Percentiles rank a stretch among this genome's conserved stretches.
These are phyloP conservation scores for Backusella mclennaniae DNA, from an alignment of 192 early-diverging fungal genomes.

Conservation along the genomic window DNA sequence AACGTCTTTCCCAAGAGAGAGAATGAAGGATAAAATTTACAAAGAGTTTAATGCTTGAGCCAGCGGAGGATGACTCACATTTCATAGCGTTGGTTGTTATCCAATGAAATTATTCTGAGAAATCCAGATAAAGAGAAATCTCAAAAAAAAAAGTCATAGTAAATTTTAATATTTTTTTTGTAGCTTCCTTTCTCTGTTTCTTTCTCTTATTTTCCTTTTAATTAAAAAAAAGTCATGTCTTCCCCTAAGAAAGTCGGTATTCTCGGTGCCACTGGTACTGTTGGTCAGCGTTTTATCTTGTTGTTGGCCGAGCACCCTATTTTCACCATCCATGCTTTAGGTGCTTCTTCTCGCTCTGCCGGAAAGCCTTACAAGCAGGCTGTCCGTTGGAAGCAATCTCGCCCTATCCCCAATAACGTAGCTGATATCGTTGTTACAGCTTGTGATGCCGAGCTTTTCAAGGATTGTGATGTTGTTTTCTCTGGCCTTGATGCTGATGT, in stretches of 20 bases:
- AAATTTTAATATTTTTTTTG: background rate
- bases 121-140: background rate
- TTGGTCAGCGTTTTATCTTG: conserved; percentile 96
- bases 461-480: conserved; percentile 87
- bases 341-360: conserved; percentile 88
- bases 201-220: conserved; percentile 4
- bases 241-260: conserved; percentile 70
- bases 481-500: conserved; percentile 94
- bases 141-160: background rate
- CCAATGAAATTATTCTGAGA: background rate
- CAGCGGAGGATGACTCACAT: conserved; percentile 6
- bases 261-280: conserved; percentile 96
- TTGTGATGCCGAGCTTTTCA: conserved; percentile 78
- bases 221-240: conserved; percentile 8
- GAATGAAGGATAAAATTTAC: background rate
- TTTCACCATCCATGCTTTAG: conserved; percentile 85
- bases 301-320: conserved; percentile 84
- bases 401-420: conserved; percentile 66
- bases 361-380: conserved; percentile 82
- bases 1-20: background rate
- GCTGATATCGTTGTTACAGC: conserved; percentile 55
- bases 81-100: background rate
- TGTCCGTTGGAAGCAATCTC: conserved; percentile 86
- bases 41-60: background rate
- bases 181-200: background rate